Percentiles rank a stretch among this genome's conserved stretches.
These are phyloP conservation scores for Phytopythium chamaehyphon DNA, from an alignment of 352 stramenopile genomes.

Conservation along the genomic window DNA sequence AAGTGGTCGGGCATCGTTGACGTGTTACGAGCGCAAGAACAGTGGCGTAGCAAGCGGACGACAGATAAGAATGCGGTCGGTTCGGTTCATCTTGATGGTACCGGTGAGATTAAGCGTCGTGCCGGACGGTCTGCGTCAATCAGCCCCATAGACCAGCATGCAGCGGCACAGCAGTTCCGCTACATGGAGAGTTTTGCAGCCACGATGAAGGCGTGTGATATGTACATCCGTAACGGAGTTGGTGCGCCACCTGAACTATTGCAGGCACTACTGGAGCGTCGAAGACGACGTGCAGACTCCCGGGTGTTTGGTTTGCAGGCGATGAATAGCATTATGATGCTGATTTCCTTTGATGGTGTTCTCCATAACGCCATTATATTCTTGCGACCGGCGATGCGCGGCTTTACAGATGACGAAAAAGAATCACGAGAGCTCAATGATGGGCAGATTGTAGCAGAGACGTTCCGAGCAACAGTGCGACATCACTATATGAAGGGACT, in stretches of 20 bases:
- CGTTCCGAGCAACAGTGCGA: conserved; percentile 78
- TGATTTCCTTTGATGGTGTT: conserved; percentile 72
- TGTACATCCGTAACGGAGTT: conserved; percentile 83
- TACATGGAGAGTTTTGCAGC: conserved; percentile 71
- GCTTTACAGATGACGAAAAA: conserved; percentile 84
- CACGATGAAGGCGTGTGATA: conserved; percentile 81
- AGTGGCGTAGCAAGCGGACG: conserved; percentile 23
- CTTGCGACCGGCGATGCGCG: conserved; percentile 75
- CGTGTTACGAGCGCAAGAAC: conserved; percentile 73
- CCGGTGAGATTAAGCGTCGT: neutral
- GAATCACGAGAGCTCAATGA: conserved; percentile 77
- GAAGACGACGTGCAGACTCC: conserved; percentile 65
- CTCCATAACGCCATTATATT: conserved; percentile 80
- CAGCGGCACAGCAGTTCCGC: conserved; percentile 20
- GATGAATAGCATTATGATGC: conserved; percentile 69
- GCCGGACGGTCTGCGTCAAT: neutral
- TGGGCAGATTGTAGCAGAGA: conserved; percentile 69
- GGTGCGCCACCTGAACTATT: conserved; percentile 80
- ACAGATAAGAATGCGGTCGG: neutral
- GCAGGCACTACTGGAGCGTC: conserved; percentile 60
- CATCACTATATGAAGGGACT: conserved; percentile 87
- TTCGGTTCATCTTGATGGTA: neutral
- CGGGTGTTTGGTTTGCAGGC: conserved; percentile 78
- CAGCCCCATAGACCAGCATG: conserved; percentile 12
- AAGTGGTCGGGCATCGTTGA: conserved; percentile 87